Evolutionary conservation across 1,284 basidiomycete species (phyloP), one percentile per base, ranked within the genome.

Genomic region (Volvariella volvacea): DNA sequence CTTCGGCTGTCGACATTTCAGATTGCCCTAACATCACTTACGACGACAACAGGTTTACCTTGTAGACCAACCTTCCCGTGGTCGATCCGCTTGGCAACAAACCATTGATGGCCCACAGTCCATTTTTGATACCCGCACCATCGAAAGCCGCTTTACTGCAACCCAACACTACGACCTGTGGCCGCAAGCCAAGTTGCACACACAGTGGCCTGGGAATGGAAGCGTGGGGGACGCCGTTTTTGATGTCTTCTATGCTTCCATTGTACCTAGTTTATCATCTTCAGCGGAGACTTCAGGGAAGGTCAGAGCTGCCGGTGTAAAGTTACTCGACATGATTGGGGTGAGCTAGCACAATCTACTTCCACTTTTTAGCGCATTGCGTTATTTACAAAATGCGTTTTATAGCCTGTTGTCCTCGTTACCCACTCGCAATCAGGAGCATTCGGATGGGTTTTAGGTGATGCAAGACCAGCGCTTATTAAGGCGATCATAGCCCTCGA

Each of bases 161-260:
- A 59, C 66, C 1, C 51, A 65, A 50, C 42, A 44, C 2, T 65
- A 64, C 48, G 55, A 61, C 15, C 54, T 73, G 14, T 76, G 73
- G 73, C 66, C 73, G 1, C 64, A 72, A 50, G 67, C 74, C 4
- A 48, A 52, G 2, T 52, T 73, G 25, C 73, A 74, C 44, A 76
- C 70, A 0, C 71, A 75, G 44, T 76, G 73, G 73, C 72, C 71
- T 1, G 73, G 74, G 17, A 68, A 64, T 42, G 73, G 73, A 31
- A 65, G 58, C 21, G 52, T 58, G 17, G 73, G 74, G 8, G 74
- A 76, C 46, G 55, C 63, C 0, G 53, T 55, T 12, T 76, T 75
- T 41, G 65, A 75, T 40, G 57, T 58, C 16, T 72, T 74, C 47
- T 76, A 65, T 45, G 63, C 64, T 2, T 70, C 71, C 0, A 64